Percentiles rank a stretch among this genome's conserved stretches.
Conservation (phyloP, 2,329 filamentous ascomycete genomes). For the Sporothrix humicola region DNA sequence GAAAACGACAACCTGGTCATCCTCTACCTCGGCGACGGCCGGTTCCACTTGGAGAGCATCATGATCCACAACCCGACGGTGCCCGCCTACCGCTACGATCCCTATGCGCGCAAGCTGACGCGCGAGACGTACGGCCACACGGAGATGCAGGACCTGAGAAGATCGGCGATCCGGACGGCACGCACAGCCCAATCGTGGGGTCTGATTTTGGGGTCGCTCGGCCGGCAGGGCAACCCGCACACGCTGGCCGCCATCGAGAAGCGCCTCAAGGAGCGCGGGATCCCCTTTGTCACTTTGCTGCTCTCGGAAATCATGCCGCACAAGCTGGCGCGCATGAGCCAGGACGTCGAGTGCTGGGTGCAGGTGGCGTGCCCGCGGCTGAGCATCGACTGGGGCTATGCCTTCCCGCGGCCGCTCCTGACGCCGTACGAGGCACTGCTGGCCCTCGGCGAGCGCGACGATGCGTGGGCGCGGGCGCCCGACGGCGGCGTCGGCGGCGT, state of each 20-base stretch:
- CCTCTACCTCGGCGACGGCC: conserved; percentile 87
- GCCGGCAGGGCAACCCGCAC: conserved; percentile 93
- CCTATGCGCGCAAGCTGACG: conserved; percentile 89
- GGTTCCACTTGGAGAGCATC: conserved; percentile 95
- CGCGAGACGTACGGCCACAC: conserved; percentile 90
- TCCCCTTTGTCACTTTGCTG: conserved; percentile 83
- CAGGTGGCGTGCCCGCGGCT: conserved; percentile 96
- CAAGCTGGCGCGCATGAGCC: conserved; percentile 85
- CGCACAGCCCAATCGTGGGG: conserved; percentile 79
- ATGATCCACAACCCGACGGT: conserved; percentile 97
- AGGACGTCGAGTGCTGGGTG: conserved; percentile 95
- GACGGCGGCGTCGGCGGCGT: conserved; percentile 68
- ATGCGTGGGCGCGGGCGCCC: conserved; percentile 58
- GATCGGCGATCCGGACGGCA: conserved; percentile 76
- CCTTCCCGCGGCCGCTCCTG: conserved; percentile 83
- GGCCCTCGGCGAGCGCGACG: conserved; percentile 78
- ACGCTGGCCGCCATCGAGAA: conserved; percentile 87
- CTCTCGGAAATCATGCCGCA: conserved; percentile 96
- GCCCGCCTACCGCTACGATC: conserved; percentile 94
- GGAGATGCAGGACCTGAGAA: conserved; percentile 83
- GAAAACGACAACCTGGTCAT: conserved; percentile 71
- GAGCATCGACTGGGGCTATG: conserved; percentile 99
- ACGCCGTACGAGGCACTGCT: conserved; percentile 96
- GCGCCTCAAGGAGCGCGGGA: conserved; percentile 70
- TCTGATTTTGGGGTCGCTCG: conserved; percentile 88